Base-by-base conservation (phyloP, 768 basidiomycete genomes). In the Lactarius tabidus region DNA sequence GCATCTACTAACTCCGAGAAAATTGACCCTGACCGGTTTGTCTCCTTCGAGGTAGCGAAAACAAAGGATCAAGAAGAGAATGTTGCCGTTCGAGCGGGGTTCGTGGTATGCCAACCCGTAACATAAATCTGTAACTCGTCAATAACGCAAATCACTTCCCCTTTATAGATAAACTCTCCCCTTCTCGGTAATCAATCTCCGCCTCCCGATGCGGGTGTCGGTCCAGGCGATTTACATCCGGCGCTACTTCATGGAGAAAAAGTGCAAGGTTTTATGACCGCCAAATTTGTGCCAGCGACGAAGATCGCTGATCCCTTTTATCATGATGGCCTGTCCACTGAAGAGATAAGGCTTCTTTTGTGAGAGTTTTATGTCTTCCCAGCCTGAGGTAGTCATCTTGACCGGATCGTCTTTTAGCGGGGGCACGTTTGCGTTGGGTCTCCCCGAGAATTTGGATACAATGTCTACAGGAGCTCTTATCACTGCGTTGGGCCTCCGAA, bases 21-120 rank as follows among this genome's bases (percentile, higher is more conserved):
- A 14, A 78, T 79, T 17, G 76, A 78, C 15, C 74, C 72, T 3
- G 82, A 82, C 43, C 76, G 84, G 7, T 74, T 86, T 62, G 83
- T 81, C 68, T 78, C 77, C 0, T 86, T 84, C 58, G 79, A 82
- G 59, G 85, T 87, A 1, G 72, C 78, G 0, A 83, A 86, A 71
- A 84, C 81, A 3, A 79, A 78, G 23, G 83, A 85, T 53, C 82
- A 85, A 68, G 83, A 82, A 57, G 85, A 85, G 69, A 75, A 77
- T 4, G 82, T 84, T 4, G 69, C 71, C 2, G 71, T 74, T 8
- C 75, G 75, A 23, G 72, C 74, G 1, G 84, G 84, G 0, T 85
- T 85, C 67, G 74, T 70, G 68, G 85, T 85, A 69, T 75, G 54
- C 15, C 43, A 4, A 20, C 31, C 8, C 1, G 2, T 1, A 2